These are phyloP conservation scores for Lepraria neglecta DNA, from an alignment of 495 filamentous ascomycete species.

Conservation along the genomic window DNA sequence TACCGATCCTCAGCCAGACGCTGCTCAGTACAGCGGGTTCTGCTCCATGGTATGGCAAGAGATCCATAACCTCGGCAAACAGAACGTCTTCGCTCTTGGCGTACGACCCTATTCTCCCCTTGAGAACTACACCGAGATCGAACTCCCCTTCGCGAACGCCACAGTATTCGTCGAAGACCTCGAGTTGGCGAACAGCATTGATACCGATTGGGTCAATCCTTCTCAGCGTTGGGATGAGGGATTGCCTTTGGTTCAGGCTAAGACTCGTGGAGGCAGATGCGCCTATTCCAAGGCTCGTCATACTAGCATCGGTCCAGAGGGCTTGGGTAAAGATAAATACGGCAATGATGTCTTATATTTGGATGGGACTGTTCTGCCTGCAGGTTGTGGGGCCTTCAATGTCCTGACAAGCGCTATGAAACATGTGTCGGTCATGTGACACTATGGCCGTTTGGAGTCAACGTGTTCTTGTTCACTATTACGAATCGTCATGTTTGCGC, in stretches of 20 bases:
- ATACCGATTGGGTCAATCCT: no score
- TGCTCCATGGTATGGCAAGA: background rate
- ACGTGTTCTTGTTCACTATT: no score
- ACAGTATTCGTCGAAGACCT: background rate
- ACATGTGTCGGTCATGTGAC: no score
- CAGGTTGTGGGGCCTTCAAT: no score
- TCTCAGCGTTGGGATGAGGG: no score
- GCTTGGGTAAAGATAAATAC: background rate
- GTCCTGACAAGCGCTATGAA: no score
- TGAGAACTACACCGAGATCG: background rate
- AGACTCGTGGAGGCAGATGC: background rate
- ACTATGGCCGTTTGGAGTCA: no score
- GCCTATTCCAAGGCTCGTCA: background rate
- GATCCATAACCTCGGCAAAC: background rate
- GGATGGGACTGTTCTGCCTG: no score
- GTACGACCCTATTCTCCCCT: background rate
- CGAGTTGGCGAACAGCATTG: no score
- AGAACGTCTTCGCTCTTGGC: slow-evolving; percentile 2
- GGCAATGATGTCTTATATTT: no score
- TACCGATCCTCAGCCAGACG: background rate
- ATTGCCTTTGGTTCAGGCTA: background rate
- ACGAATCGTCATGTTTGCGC: no score
- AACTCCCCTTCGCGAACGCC: background rate
- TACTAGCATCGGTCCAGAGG: background rate
- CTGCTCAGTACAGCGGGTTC: background rate